Conservation (phyloP, 2,329 filamentous ascomycete species). For the Cryoendolithus antarcticus region DNA sequence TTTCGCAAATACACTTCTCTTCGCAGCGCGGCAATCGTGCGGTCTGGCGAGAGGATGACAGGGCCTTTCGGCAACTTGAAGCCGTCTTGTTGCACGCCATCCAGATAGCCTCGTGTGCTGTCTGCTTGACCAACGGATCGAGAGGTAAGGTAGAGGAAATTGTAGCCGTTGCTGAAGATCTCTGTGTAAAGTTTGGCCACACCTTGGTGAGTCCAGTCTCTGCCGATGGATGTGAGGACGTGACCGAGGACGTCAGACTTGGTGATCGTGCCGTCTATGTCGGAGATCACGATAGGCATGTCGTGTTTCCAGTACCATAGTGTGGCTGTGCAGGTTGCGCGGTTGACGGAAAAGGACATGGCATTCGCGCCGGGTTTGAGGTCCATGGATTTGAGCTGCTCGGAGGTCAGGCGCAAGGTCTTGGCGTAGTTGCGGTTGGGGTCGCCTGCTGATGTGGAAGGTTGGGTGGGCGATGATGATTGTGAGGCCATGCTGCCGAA, state of each 20-base stretch:
- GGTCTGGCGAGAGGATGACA: conserved; percentile 87
- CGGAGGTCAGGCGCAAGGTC: conserved; percentile 85
- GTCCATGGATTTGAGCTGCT: conserved; percentile 77
- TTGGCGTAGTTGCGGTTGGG: conserved; percentile 87
- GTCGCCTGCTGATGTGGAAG: conserved; percentile 42
- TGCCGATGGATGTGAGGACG: conserved; percentile 88
- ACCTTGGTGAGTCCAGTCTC: conserved; percentile 94
- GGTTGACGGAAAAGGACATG: conserved; percentile 94
- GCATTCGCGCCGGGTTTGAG: conserved; percentile 77
- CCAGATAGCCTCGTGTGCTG: conserved; percentile 75
- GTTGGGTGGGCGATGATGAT: conserved; percentile 34
- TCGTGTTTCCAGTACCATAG: conserved; percentile 93
- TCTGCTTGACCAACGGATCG: conserved; percentile 90
- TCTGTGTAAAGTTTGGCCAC: conserved; percentile 97
- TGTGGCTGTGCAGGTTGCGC: conserved; percentile 77
- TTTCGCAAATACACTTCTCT: conserved; percentile 92
- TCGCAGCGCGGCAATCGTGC: conserved; percentile 83
- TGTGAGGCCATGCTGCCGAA: conserved; percentile 49
- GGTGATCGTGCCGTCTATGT: conserved; percentile 97
- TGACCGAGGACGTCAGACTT: conserved; percentile 60
- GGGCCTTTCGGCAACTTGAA: conserved; percentile 79
- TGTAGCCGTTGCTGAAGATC: conserved; percentile 90
- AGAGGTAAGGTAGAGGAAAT: conserved; percentile 95
- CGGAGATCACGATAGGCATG: conserved; percentile 89
- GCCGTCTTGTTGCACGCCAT: conserved; percentile 77